Conservation (phyloP, 345 rosid genomes). For the Kernera saxatilis region DNA sequence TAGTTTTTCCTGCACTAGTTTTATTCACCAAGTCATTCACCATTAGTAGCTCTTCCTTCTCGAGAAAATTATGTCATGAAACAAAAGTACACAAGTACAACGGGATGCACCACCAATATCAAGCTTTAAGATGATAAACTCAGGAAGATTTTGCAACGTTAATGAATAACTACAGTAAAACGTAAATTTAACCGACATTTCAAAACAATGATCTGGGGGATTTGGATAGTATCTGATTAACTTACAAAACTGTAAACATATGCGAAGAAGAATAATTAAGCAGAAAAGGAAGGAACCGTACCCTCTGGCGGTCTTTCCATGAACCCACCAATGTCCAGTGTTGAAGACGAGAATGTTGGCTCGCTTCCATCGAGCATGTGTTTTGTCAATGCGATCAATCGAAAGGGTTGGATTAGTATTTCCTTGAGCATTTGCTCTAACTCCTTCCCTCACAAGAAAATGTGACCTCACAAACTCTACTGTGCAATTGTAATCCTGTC, state of each 20-base stretch:
- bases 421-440: constrained; percentile 61
- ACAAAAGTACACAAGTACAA: background rate
- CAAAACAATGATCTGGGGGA: background rate
- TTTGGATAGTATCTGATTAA: background rate
- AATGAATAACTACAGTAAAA: background rate
- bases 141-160: background rate
- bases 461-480: constrained; percentile 92
- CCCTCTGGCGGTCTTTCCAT: constrained; percentile 97
- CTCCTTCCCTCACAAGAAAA: constrained; percentile 93
- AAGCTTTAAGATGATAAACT: background rate
- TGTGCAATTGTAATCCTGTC: constrained; percentile 76
- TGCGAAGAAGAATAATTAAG: background rate
- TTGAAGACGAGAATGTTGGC: constrained; percentile 88
- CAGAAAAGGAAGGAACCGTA: constrained; percentile 24
- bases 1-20: constrained; percentile 70
- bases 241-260: background rate
- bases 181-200: background rate
- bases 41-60: background rate
- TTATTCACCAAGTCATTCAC: constrained; percentile 8
- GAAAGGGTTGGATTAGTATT: constrained; percentile 74
- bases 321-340: constrained; percentile 99
- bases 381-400: constrained; percentile 78
- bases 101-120: background rate
- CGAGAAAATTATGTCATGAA: background rate
- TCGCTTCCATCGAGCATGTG: constrained; percentile 58